Evolutionary conservation across 2,329 filamentous ascomycete species (phyloP), one percentile per base, ranked within the genome.

Genomic region (Hymenoscyphus linearis): DNA sequence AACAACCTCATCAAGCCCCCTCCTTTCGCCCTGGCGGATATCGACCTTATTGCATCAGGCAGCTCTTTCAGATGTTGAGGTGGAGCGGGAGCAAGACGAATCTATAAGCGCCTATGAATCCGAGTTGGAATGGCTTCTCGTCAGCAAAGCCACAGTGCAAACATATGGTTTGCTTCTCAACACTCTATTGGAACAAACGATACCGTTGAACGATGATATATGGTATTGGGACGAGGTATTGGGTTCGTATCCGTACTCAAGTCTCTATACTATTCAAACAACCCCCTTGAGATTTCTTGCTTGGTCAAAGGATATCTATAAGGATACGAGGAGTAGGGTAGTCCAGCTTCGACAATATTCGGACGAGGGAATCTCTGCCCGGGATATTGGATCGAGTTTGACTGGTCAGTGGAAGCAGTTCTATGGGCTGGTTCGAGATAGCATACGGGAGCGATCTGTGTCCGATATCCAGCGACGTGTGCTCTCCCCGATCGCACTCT

Each of bases 191-290:
- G 88, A 93, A 60, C 89, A 95, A 69, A 96, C 92, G 12, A 86
- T 93, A 12, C 88, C 88, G 0, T 76, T 99, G 18, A 90, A 86
- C 68, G 87, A 96, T 66, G 92, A 96, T 68, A 87, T 96, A 26
- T 93, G 89, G 85, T 98, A 98, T 74, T 99, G 95, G 95, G 91
- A 96, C 71, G 89, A 95, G 67, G 83, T 97, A 1, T 77, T 96
- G 34, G 84, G 85, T 10, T 96, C 91, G 0, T 88, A 91, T 67
- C 82, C 85, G 55, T 90, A 88, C 70, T 93, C 90, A 66, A 88
- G 86, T 35, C 73, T 97, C 3, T 97, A 97, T 75, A 88, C 90
- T 14, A 76, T 96, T 9, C 95, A 99, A 74, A 96, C 88, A 0
- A 91, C 88, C 0, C 95, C 95, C 0, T 69, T 87, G 47, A 82